Conservation (phyloP, 257 asterid genomes). For the Hygrophila difformis region DNA sequence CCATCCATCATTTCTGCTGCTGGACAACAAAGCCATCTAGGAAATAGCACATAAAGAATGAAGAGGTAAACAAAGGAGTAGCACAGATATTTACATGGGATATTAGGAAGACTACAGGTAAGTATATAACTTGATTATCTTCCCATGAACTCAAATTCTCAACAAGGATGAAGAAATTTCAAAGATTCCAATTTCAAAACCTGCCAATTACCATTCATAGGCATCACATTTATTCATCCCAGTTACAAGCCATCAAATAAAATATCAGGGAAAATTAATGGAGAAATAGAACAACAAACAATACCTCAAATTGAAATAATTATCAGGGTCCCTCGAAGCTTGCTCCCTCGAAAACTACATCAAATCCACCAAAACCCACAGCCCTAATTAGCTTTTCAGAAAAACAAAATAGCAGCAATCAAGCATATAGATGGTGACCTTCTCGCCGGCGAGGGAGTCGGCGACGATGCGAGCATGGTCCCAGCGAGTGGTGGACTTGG, state of each 20-base stretch:
- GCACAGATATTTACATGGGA: neutral
- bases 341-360: slow-evolving; percentile 89
- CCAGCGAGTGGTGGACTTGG: slow-evolving; percentile 98
- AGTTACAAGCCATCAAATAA: slow-evolving; percentile 8
- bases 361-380: slow-evolving; percentile 12
- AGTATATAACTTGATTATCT: neutral
- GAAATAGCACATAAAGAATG: slow-evolving; percentile 10
- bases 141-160: no score
- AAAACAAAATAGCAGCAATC: neutral
- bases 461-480: slow-evolving; percentile 92
- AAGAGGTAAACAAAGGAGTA: slow-evolving; percentile 1
- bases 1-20: slow-evolving; percentile 98
- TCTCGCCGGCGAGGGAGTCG: slow-evolving; percentile 89
- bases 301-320: slow-evolving; percentile 92
- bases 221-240: neutral
- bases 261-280: neutral
- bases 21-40: slow-evolving; percentile 89
- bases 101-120: neutral
- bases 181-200: no score
- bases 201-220: no score
- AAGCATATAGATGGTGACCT: slow-evolving; percentile 31
- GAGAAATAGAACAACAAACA: slow-evolving; percentile 3
- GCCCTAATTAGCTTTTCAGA: neutral
- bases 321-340: slow-evolving; percentile 93
- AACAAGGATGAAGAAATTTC: no score